Evolutionary conservation across 768 basidiomycete species (phyloP), one percentile per base, ranked within the genome.

Genomic region (Lactarius hengduanensis): DNA sequence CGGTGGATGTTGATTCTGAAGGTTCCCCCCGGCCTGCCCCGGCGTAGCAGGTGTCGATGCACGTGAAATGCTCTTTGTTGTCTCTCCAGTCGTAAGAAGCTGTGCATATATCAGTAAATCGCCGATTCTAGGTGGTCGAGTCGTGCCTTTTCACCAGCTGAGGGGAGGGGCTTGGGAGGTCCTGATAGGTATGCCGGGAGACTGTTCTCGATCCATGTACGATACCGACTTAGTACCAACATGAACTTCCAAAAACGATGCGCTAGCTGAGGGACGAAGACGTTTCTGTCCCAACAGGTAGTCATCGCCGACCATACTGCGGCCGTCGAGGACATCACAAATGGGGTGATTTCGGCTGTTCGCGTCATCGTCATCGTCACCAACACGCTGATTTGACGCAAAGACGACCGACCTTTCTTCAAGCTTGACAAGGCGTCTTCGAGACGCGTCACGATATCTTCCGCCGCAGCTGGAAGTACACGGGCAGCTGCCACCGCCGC

Each of bases 381-480:
- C 20, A 16, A 59, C 34, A 32, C 58, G 32, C 7, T 26, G 16
- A 22, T 32, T 56, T 22, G 9, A 28, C 10, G 6, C 28, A 10
- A 38, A 43, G 9, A 32, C 15, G 34, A 50, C 57, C 16, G 40
- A 86, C 88, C 82, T 74, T 78, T 78, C 41, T 63, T 63, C 15
- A 28, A 32, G 30, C 76, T 73, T 22, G 76, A 71, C 16, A 98
- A 77, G 2, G 78, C 76, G 15, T 89, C 87, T 77, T 99, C 97
- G 18, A 97, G 77, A 59, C 80, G 81, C 0, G 83, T 78, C 0
- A 95, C 86, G 60, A 96, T 92, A 73, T 97, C 96, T 77, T 97
- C 94, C 96, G 96, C 54, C 96, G 84, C 67, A 99, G 80, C 73
- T 99, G 97, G 75, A 96, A 98, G 74, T 98, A 98, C 10, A 98